phyloP scores from a whole-genome alignment of 495 filamentous ascomycete species.

The Neurospora sp. region DNA sequence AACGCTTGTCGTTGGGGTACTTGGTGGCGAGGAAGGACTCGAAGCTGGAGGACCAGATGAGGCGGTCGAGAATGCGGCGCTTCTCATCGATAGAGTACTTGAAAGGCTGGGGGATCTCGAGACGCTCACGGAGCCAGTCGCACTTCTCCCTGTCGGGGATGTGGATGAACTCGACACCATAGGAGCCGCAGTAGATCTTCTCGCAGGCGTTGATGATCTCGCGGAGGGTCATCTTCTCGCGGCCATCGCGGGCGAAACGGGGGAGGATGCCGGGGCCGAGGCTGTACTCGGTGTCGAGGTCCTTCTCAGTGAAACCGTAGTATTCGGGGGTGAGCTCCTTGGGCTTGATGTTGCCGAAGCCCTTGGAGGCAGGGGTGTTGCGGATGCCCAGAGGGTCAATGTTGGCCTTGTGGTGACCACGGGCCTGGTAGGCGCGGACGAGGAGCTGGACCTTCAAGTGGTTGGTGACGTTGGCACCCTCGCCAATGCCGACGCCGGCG shows the following conservation, averaged over 20 bases:
- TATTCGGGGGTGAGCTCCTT: conserved; percentile 88
- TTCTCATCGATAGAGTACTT: conserved; percentile 96
- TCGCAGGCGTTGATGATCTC: conserved; percentile 93
- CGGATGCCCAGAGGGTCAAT: conserved; percentile 95
- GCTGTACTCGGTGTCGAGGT: conserved; percentile 83
- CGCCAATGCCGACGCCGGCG: conserved; percentile 51
- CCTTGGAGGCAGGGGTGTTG: conserved; percentile 54
- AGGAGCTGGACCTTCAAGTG: conserved; percentile 97
- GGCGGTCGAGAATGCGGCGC: conserved; percentile 88
- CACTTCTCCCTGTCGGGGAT: conserved; percentile 96
- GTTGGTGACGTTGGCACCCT: conserved; percentile 80
- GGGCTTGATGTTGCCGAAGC: conserved; percentile 79
- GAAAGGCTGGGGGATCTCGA: conserved; percentile 90
- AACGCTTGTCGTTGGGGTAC: conserved; percentile 99
- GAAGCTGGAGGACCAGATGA: conserved; percentile 97
- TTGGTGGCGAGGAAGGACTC: conserved; percentile 90
- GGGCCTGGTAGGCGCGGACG: conserved; percentile 93
- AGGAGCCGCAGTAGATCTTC: conserved; percentile 90
- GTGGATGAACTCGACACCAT: conserved; percentile 96
- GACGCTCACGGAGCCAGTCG: conserved; percentile 91
- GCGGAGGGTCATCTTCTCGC: conserved; percentile 90
- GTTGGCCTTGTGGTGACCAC: conserved; percentile 95
- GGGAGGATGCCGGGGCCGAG: conserved; percentile 94
- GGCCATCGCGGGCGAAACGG: conserved; percentile 74
- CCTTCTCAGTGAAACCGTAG: conserved; percentile 91